These are phyloP conservation scores for Eucalyptus camaldulensis DNA, from an alignment of 345 rosid species.

Conservation along the genomic window DNA sequence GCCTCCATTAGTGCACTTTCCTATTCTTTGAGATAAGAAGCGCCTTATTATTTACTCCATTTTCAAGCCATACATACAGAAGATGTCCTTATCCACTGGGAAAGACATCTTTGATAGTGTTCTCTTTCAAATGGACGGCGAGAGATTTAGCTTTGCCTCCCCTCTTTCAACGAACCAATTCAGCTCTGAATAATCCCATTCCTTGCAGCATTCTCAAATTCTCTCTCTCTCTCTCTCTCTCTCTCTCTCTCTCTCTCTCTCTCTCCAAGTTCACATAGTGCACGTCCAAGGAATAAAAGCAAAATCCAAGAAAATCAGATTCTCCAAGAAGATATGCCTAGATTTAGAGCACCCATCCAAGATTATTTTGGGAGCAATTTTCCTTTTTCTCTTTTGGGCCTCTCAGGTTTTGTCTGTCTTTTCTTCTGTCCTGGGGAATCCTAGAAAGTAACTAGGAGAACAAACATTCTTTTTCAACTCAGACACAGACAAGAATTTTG, in stretches of 20 bases:
- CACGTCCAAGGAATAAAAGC: constrained; percentile 6
- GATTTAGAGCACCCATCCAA: background rate
- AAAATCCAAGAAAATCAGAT: constrained; percentile 7
- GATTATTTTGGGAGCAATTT: constrained; percentile 5
- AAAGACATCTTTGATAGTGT: constrained; percentile 46
- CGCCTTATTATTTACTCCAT: constrained; percentile 11
- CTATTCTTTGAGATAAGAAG: constrained; percentile 2
- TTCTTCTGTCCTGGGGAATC: constrained; percentile 7
- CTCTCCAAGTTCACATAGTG: background rate
- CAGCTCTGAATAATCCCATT: background rate
- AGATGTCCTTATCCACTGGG: background rate
- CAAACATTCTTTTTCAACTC: background rate
- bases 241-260: background rate
- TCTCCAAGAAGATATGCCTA: constrained; percentile 2
- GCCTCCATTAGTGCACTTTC: background rate
- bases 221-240: background rate
- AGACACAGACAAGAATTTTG: background rate
- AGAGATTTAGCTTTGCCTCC: constrained; percentile 23
- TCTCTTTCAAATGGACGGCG: constrained; percentile 18
- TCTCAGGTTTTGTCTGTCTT: constrained; percentile 1
- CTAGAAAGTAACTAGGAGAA: background rate
- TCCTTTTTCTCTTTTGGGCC: background rate
- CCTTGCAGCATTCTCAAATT: background rate
- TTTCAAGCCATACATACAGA: constrained; percentile 14
- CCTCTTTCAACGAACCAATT: constrained; percentile 31